Base-by-base conservation (phyloP, 768 basidiomycete genomes). In the Boletus patriciae region DNA sequence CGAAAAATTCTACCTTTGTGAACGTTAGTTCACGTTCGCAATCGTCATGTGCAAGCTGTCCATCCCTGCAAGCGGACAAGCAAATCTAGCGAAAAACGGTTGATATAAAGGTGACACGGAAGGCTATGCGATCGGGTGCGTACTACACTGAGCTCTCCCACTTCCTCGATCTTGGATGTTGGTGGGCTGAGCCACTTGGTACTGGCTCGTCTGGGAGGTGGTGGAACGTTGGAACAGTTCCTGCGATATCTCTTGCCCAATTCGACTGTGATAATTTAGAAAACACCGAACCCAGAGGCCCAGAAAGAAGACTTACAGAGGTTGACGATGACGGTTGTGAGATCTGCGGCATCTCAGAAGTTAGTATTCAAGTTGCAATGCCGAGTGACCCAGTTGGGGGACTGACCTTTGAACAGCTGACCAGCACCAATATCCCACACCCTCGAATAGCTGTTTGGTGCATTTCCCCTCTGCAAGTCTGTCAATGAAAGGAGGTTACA, bases 51-150 rank as follows among this genome's bases (percentile, higher is more conserved):
- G 70, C 68, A 19, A 44, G 7, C 7, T 70, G 66, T 13, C 46
- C 48, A n/a, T 72, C 68, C 12, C 62, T 59, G 44, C 68, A 70
- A 6, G 69, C 66, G 0, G 68, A 68, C 19, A 72, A 29, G 36
- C 61, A 72, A 12, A 72, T 63, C 68, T 70, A 18, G 16, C 1
- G 3, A 16, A 12, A 19, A 1, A 33, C 27, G 1, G 16, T 56
- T 3, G 16, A 21, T 27, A 37, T 9, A 18, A 46, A 15, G n/a
- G 44, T 13, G n/a, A 2, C 6, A 3, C 1, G 21, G 18, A 34
- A 38, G 4, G 34, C 3, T 15, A 42, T 48, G 15, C n/a, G n/a
- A 21, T 25, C 3, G 0, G 19, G 5, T 46, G 15, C 62, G 5
- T 41, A 70, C 68, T 3, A 70, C 68, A 38, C 55, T 51, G 18